A percentile compares a stretch with the other conserved stretches of the same genome.
Evolutionary conservation across 2,329 filamentous ascomycete species (phyloP).

Genomic region (Fusarium tricinctum): DNA sequence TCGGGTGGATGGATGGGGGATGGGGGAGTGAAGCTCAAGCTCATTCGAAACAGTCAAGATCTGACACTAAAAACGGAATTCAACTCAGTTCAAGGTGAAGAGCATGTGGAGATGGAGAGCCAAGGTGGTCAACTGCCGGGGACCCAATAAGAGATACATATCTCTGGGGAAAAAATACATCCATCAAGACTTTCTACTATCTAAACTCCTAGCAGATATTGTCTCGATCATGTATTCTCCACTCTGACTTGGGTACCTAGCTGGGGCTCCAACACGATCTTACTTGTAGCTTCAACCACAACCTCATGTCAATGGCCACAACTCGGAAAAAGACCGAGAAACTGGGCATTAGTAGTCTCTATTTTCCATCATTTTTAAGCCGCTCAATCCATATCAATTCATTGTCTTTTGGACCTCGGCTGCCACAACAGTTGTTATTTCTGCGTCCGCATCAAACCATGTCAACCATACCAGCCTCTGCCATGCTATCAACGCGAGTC

Average conservation of each 20-base stretch:
- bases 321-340: slow-evolving; percentile 39
- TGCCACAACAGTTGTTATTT: slow-evolving; percentile 1
- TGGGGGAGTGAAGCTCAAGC: slow-evolving; percentile 45
- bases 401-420: slow-evolving; percentile 28
- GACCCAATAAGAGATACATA: too few relatives aligned
- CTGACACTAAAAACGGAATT: slow-evolving; percentile 14
- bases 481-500: background rate
- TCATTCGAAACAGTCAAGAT: slow-evolving; percentile 18
- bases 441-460: too few relatives aligned
- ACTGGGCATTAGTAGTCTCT: background rate
- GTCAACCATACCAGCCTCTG: background rate
- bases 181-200: too few relatives aligned
- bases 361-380: background rate
- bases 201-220: too few relatives aligned
- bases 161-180: too few relatives aligned
- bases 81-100: too few relatives aligned
- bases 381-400: background rate
- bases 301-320: background rate
- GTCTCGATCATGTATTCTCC: too few relatives aligned
- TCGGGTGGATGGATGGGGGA: slow-evolving; percentile 53
- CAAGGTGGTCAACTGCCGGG: too few relatives aligned
- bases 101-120: too few relatives aligned
- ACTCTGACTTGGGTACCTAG: too few relatives aligned
- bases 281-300: background rate
- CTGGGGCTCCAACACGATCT: background rate